phyloP scores from a whole-genome alignment of 2,329 filamentous ascomycete genomes.

The Neonectria sp. region DNA sequence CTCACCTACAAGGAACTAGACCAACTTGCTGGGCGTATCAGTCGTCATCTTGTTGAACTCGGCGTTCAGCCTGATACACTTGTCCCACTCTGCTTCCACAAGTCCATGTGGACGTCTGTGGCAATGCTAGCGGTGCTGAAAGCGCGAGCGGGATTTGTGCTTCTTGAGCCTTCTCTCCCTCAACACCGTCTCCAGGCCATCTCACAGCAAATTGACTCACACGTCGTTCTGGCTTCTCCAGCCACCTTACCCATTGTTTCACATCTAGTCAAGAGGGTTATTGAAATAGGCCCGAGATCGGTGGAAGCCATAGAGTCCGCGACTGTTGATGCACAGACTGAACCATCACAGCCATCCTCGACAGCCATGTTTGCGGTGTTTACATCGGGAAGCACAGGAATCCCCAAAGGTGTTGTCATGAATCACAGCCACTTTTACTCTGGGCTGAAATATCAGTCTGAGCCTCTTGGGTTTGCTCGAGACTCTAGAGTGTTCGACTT shows the following conservation, averaged over 20 bases:
- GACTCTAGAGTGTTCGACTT: slow-evolving; percentile 41
- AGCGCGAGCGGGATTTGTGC: slow-evolving; percentile 42
- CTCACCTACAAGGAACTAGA: slow-evolving; percentile 61
- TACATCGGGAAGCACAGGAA: no score
- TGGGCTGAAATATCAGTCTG: slow-evolving; percentile 10
- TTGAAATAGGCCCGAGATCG: no score
- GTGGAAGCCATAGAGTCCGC: no score
- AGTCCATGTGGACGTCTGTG: slow-evolving; percentile 43
- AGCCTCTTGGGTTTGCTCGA: slow-evolving; percentile 3
- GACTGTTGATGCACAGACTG: no score
- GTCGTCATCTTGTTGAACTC: slow-evolving; percentile 51
- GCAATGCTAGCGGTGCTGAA: slow-evolving; percentile 45
- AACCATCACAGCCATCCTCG: no score
- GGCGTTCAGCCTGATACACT: slow-evolving; percentile 47
- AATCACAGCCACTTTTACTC: slow-evolving; percentile 23
- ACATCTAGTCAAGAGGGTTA: no score
- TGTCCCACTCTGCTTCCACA: slow-evolving; percentile 44
- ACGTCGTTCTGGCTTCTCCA: not conserved
- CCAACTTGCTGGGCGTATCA: slow-evolving; percentile 55
- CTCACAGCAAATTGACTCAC: not conserved
- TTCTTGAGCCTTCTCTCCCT: slow-evolving; percentile 36
- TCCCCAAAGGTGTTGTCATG: slow-evolving; percentile 51
- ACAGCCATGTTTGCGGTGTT: no score
- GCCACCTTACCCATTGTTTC: no score
- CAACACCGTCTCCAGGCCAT: not conserved